Base-by-base conservation (phyloP, 2,329 filamentous ascomycete genomes). In the Colletotrichum cuscutae region DNA sequence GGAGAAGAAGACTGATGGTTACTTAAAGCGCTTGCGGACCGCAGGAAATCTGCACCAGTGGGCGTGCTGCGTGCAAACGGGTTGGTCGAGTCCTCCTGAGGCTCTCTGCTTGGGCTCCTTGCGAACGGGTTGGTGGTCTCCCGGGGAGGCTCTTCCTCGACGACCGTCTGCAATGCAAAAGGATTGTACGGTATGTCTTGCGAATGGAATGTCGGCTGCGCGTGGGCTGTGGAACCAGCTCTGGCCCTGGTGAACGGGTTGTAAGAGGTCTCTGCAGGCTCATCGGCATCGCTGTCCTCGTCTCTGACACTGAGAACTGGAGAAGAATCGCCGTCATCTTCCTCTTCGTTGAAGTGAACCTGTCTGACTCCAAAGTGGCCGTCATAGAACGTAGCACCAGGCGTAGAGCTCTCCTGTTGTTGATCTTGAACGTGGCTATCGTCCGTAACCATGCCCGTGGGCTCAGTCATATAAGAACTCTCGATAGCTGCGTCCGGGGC, bases 381-480 rank as follows among this genome's bases (percentile, higher is more conserved):
- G 2, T 32, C 60, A 15, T 49, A 12, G 15, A 32, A 3, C 15
- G 53, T 56, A 4, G 24, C 46, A 35, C n/a, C 37, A 2, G 32
- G 60, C 26, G 15, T 26, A 28, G 65, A 65, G 60, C 24, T 59
- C 6, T 37, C 35, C 5, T 65, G 54, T 5, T 61, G 46, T n/a
- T 61, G 46, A 1, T 58, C 54, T 2, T 57, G 54, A 4, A 22
- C 60, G 9, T 62, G 22, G 52, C 65, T 58, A 13, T 62, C n/a
- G n/a, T 57, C 70, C 2, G 35, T 49, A 5, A 22, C 60, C 66
- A 70, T 37, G 49, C 56, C 52, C 4, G 49, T n/a, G 0, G 42
- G 35, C 28, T 72, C 70, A 12, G 66, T 65, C 59, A 70, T 42
- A 24, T 61, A 72, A 1, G 66, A 72, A 30, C 65, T 72, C 12